phyloP scores from a whole-genome alignment of 768 basidiomycete species.

The Boletus reticulatus region DNA sequence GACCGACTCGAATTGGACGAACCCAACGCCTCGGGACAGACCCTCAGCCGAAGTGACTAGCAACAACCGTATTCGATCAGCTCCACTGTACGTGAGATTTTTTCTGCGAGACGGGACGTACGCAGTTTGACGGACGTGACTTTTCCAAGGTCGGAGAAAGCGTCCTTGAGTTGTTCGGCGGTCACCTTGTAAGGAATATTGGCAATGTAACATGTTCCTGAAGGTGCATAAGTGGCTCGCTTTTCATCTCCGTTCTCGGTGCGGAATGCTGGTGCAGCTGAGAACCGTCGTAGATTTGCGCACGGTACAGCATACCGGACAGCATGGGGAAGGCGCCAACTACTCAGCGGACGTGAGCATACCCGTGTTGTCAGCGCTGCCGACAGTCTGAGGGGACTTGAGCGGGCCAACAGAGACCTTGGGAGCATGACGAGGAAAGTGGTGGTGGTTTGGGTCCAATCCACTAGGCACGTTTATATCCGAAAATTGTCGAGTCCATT shows the following conservation, averaged over 20 bases:
- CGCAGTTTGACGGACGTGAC: constrained; percentile 39
- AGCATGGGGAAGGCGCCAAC: constrained; percentile 5
- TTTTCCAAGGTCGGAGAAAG: constrained; percentile 44
- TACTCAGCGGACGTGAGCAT: constrained; percentile 14
- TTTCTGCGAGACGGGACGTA: constrained; percentile 27
- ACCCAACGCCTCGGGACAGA: constrained; percentile 42
- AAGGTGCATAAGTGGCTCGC: constrained; percentile 23
- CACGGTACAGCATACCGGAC: neutral
- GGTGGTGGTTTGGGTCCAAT: too few species aligned
- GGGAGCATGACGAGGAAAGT: constrained; percentile 18
- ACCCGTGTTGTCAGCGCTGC: constrained; percentile 3
- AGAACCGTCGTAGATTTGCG: constrained; percentile 17
- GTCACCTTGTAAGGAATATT: constrained; percentile 53
- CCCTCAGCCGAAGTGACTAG: constrained; percentile 34
- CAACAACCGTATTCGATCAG: neutral
- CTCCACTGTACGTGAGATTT: neutral
- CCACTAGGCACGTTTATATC: neutral
- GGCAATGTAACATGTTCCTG: constrained; percentile 42
- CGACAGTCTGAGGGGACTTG: constrained; percentile 10
- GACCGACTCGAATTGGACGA: constrained; percentile 40
- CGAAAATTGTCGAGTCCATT: constrained; percentile 15
- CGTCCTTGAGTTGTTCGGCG: constrained; percentile 39
- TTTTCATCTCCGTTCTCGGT: neutral
- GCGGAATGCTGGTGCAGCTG: constrained; percentile 10
- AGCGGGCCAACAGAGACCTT: constrained; percentile 19